phyloP scores from a whole-genome alignment of 176 grass and related monocot species.

The Thinopyrum elongatum region DNA sequence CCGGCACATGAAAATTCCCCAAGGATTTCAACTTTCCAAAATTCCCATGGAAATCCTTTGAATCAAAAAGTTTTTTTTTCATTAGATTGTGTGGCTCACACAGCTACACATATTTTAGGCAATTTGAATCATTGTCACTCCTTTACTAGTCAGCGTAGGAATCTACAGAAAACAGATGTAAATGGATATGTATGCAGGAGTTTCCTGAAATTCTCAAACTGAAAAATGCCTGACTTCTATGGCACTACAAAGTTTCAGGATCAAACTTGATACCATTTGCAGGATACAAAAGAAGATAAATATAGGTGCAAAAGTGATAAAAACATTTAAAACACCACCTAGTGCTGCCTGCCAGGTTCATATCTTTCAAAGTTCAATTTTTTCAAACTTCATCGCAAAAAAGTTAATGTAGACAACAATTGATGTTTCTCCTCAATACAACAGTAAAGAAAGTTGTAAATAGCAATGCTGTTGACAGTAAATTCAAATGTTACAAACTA shows the following conservation, averaged over 20 bases:
- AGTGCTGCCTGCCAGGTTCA: not conserved
- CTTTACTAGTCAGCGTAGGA: not conserved
- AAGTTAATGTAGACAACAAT: not conserved
- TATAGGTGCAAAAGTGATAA: not conserved
- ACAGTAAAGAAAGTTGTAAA: not conserved
- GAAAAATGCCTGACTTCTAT: not conserved
- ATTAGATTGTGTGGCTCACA: constrained; percentile 7
- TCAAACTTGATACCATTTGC: not conserved
- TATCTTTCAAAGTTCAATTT: not conserved
- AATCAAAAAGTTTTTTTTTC: not conserved
- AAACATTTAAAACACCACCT: not conserved
- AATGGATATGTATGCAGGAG: not conserved
- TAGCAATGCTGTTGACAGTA: not conserved
- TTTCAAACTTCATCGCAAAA: not conserved
- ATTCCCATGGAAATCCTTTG: too few relatives aligned
- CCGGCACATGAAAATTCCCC: too few relatives aligned
- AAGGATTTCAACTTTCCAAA: too few relatives aligned
- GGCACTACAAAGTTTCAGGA: not conserved
- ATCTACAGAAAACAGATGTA: not conserved
- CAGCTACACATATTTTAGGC: not conserved
- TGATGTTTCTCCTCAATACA: not conserved
- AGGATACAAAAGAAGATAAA: not conserved
- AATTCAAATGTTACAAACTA: not conserved
- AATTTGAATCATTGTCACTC: not conserved
- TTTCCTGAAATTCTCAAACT: not conserved